Evolutionary conservation across 805 yeast genomes (phyloP), one percentile per base, ranked within the genome.

Genomic region (Candida berthetii): DNA sequence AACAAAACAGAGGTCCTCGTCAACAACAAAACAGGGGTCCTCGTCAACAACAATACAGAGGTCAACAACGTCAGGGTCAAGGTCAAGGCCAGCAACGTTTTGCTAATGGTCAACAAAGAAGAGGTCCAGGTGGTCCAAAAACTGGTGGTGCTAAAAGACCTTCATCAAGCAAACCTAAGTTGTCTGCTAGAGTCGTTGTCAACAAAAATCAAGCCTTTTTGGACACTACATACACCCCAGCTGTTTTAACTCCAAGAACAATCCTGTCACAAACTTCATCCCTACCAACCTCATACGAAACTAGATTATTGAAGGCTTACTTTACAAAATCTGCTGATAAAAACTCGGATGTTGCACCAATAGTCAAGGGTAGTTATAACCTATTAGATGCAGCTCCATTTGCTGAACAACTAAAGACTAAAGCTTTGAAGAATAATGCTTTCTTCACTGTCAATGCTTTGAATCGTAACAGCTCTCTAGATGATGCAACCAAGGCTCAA

Each of bases 381-480:
- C 7, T 18, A 28, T 7, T 16, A 14, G 25, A 27, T 9, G 8
- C 29, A 17, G 13, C 10, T 9, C n/a, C 7, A 7, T 18, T 14
- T 29, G 9, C 5, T 7, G 6, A 32, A n/a, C 35, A 50, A 27
- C 29, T 52, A 47, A 48, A 50, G 32, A 41, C 50, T 7, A 38
- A 42, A 8, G 50, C 47, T 15, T 37, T 54, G 38, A 48, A 45
- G 38, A 31, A 41, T 25, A 59, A 58, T 37, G 58, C 58, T 8
- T 45, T 41, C 6, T 46, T 57, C 32, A 62, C 53, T 3, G 42
- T 50, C 16, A 54, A 52, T 27, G 42, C 53, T 2, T 39, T 60
- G 43, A 55, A 59, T 45, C 50, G 45, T 27, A 60, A 58, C 43
- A 24, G 44, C 8, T 38, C 53, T 3, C 36, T 56, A 19, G 44